Conservation (phyloP, 345 rosid species). For the Garcia nutans region DNA sequence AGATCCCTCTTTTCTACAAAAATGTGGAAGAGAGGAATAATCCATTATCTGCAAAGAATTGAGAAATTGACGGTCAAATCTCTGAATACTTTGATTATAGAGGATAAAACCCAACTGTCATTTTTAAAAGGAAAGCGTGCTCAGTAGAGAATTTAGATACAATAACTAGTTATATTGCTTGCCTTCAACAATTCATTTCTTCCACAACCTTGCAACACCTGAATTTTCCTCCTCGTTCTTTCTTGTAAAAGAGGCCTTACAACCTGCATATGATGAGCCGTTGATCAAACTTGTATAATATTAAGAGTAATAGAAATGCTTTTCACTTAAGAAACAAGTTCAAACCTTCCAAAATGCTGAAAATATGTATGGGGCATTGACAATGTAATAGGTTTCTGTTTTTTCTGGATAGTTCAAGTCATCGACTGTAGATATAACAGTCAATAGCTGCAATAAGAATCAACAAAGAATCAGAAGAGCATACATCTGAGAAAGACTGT, state of each 20-base stretch:
- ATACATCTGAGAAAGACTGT: neutral
- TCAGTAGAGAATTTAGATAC: slow-evolving; percentile 7
- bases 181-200: slow-evolving; percentile 80
- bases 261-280: slow-evolving; percentile 43
- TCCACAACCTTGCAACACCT: slow-evolving; percentile 78
- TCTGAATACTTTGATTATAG: neutral
- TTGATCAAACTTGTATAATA: neutral
- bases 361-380: slow-evolving; percentile 82
- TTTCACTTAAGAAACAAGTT: neutral
- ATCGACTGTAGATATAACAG: slow-evolving; percentile 74
- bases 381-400: slow-evolving; percentile 78
- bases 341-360: slow-evolving; percentile 91
- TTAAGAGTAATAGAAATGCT: neutral
- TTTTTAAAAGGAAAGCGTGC: neutral
- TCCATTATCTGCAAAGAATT: slow-evolving; percentile 29
- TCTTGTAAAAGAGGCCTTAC: slow-evolving; percentile 94
- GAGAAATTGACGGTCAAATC: neutral
- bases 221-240: slow-evolving; percentile 78
- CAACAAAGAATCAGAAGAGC: slow-evolving; percentile 4
- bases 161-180: neutral
- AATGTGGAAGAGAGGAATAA: slow-evolving; percentile 31
- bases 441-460: slow-evolving; percentile 63
- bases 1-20: slow-evolving; percentile 69
- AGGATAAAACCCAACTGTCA: neutral
- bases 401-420: slow-evolving; percentile 97